These are phyloP conservation scores for Phytophthora brassicae DNA, from an alignment of 352 stramenopile genomes.

Conservation along the genomic window DNA sequence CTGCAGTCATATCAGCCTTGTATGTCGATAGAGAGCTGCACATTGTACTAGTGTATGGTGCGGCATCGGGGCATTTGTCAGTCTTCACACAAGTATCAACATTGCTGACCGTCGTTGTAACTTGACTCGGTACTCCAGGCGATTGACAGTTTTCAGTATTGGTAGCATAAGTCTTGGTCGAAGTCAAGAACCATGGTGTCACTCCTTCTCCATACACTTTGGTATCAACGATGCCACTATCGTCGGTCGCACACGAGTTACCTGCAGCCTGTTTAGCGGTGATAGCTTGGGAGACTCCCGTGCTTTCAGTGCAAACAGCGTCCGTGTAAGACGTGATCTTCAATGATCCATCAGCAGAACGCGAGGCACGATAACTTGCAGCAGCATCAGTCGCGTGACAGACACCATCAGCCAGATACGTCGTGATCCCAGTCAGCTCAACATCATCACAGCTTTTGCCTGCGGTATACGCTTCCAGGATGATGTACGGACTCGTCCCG, in stretches of 20 bases:
- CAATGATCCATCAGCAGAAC: neutral
- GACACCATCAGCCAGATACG: neutral
- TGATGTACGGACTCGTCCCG: neutral
- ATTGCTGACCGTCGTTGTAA: neutral
- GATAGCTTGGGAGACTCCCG: no score
- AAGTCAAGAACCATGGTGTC: neutral
- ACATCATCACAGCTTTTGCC: neutral
- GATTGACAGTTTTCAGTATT: neutral
- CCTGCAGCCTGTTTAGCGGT: neutral
- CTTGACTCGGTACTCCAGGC: neutral
- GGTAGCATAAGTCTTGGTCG: neutral
- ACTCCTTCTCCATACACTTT: neutral
- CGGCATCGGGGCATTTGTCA: neutral
- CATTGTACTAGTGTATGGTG: neutral
- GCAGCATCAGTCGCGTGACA: neutral
- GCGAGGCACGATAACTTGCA: neutral
- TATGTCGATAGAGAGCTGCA: neutral
- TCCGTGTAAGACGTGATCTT: neutral
- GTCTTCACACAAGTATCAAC: neutral
- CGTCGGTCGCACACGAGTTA: neutral
- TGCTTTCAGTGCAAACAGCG: no score
- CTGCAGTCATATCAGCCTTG: neutral
- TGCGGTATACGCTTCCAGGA: neutral
- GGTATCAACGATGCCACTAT: neutral
- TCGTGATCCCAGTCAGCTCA: neutral